Base-by-base conservation (phyloP, 352 stramenopile species). In the Phytopythium cucurbitacearum region DNA sequence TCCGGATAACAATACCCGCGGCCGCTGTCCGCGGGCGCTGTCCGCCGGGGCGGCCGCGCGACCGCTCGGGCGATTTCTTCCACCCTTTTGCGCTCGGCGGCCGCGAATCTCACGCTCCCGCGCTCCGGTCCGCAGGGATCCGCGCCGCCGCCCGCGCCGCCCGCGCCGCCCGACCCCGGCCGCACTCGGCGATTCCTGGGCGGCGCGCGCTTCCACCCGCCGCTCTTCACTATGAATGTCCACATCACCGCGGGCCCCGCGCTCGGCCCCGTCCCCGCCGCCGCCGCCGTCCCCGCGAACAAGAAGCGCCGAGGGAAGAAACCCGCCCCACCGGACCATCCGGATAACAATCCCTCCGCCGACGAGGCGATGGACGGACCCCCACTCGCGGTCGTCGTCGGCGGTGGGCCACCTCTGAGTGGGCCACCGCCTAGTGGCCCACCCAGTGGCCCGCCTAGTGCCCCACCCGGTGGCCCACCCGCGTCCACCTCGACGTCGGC, bases 401-500 rank as follows among this genome's bases (percentile, higher is more conserved):
- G 32, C 21, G 9, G n/a, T 16, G 42, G 21, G 7, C 16, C 41
- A 16, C 32, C 40, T 16, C 40, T 15, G 13, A 10, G 13, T 7
- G 4, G n/a, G 15, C 16, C 39, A 12, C 40, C 40, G 1, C 6
- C 9, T 46, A n/a, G 10, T 10, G 10, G 28, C 16, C 43, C 43
- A 4, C 43, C 2, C 35, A 16, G 16, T 36, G 16, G 42, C 35
- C 42, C 42, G 0, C 42, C 7, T 48, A 2, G 21, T 28, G 21
- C 1, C 42, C 42, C 3, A 8, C 1, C 16, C 7, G 7, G 16
- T 7, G 48, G n/a, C 2, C 33, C 51, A 2, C 7, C 44, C 3
- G 34, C 51, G 1, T 44, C 60, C 3, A 47, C 7, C 42, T 46
- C 57, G 12, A 52, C 64, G 41, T 89, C 74, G 44, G 76, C 81